Base-by-base conservation (phyloP, 352 stramenopile species). In the Globisporangium polare region DNA sequence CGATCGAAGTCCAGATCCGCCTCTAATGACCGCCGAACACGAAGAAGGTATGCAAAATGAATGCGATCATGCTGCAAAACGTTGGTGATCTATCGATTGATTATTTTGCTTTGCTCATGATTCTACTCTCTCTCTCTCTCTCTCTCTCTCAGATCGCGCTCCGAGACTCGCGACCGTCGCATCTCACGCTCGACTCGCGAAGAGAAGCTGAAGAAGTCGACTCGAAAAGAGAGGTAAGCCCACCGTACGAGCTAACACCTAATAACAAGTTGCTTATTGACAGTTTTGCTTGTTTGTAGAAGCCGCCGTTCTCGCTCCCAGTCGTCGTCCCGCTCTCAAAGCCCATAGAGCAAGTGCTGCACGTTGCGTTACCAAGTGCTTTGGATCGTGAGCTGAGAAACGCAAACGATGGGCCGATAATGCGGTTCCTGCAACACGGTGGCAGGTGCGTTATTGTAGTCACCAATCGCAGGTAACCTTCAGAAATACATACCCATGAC, bases 111-210 rank as follows among this genome's bases (percentile, higher is more conserved):
- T 29, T 1, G 26, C 42, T 24, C 10, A 18, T 18, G 27, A 2
- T 4, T 27, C 4, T 26, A 27, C 15, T 42, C 10, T 42, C 29
- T 17, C 31, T 56, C 10, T 37, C 15, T 42, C 10, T 42, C 29
- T 37, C 15, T 42, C 10, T 42, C 29, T 17, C 31, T 56, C 10
- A 56, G 58, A 39, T 64, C 58, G 41, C 50, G 27, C 18, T 64
- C 49, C 4, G 46, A 56, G 9, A 58, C 49, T 8, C 37, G 47
- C 17, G 52, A 22, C 15, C 58, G 37, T 13, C 58, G 49, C 27
- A 64, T 55, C 8, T 74, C 65, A 9, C 60, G 63, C 49, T 66
- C 63, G 13, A 68, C 63, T 5, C 63, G 63, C 13, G 59, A 58
- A 20, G 42, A 64, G 35, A 51, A 58, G 35, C 4, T 27, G 12